Percentiles rank a stretch among this genome's conserved stretches.
These are phyloP conservation scores for carrot (Daucus carota) DNA, from an alignment of 129 eudicot genomes.

Conservation along the genomic window DNA sequence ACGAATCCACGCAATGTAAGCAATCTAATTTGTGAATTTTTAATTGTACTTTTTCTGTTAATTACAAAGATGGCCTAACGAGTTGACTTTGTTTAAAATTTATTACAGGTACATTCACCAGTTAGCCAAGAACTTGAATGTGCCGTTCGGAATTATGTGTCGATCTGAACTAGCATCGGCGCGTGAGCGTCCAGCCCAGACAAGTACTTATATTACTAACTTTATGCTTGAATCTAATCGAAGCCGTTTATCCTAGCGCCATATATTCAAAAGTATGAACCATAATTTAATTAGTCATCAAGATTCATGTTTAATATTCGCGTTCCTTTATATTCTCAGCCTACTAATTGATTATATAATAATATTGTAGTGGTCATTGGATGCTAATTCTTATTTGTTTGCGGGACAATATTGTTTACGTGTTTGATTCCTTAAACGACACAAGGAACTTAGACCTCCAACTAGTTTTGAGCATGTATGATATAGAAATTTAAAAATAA, in stretches of 20 bases:
- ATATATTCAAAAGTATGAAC: not conserved
- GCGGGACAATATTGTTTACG: not conserved
- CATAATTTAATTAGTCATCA: no score
- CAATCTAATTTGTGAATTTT: no score
- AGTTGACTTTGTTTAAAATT: no score
- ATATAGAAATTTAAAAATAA: no score
- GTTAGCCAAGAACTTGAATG: not conserved
- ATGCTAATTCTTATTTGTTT: not conserved
- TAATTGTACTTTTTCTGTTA: no score
- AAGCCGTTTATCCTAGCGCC: not conserved
- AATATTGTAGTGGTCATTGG: not conserved
- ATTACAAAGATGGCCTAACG: no score
- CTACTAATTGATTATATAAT: no score
- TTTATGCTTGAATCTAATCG: not conserved
- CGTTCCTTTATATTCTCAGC: no score
- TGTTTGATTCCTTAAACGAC: not conserved
- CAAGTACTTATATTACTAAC: not conserved
- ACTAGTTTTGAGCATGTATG: not conserved
- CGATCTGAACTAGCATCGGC: not conserved
- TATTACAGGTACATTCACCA: not conserved
- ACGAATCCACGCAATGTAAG: not conserved
- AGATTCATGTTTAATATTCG: no score
- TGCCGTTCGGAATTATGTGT: not conserved
- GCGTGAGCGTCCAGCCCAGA: not conserved
- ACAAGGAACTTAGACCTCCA: not conserved